phyloP scores from a whole-genome alignment of 768 basidiomycete species.

The Leucocoprinus leucothites region DNA sequence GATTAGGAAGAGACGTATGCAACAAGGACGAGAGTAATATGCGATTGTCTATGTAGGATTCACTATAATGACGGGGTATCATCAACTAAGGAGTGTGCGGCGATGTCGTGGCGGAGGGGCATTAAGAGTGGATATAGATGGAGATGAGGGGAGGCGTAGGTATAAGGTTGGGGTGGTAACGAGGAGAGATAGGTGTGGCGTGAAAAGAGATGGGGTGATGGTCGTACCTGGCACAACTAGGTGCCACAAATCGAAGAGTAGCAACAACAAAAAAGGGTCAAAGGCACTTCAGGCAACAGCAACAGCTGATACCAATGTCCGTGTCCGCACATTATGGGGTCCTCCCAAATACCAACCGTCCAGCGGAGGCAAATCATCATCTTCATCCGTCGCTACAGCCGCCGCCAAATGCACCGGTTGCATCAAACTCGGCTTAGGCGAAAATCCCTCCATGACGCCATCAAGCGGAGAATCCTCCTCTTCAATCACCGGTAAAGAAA shows the following conservation, averaged over 20 bases:
- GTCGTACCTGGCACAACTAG: background rate
- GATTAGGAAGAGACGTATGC: too few relatives aligned
- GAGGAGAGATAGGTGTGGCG: background rate
- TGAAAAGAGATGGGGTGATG: background rate
- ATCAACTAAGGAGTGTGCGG: too few relatives aligned
- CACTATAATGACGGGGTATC: too few relatives aligned
- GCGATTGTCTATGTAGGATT: too few relatives aligned
- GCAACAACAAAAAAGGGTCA: background rate
- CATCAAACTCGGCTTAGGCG: background rate
- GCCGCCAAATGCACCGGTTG: background rate
- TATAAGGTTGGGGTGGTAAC: background rate
- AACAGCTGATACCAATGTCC: slow-evolving; percentile 9
- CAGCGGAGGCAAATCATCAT: slow-evolving; percentile 37
- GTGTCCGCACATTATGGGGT: slow-evolving; percentile 11
- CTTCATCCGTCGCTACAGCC: slow-evolving; percentile 13
- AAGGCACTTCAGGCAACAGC: background rate
- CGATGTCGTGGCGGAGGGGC: too few relatives aligned
- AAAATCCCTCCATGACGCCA: background rate
- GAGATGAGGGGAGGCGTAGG: too few relatives aligned
- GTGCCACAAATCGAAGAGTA: background rate
- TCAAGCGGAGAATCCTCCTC: slow-evolving; percentile 8
- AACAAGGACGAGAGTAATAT: too few relatives aligned
- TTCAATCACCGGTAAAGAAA: slow-evolving; percentile 11
- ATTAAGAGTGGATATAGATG: too few relatives aligned
- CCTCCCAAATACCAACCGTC: slow-evolving; percentile 38